phyloP scores from a whole-genome alignment of 257 asterid species.

The Eucommia ulmoides region DNA sequence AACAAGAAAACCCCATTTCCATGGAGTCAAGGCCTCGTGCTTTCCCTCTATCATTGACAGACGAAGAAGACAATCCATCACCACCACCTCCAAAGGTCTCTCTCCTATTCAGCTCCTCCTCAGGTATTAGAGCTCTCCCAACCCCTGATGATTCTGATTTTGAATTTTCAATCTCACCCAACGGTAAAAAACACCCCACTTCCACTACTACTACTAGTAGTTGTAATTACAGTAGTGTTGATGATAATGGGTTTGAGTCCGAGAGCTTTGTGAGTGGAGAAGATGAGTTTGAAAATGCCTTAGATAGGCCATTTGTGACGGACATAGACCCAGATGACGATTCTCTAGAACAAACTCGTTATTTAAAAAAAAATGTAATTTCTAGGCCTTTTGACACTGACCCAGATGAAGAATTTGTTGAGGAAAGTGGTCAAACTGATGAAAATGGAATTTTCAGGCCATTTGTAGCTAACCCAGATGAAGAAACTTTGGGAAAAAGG shows the following conservation, averaged over 20 bases:
- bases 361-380: no score
- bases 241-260: slow-evolving; percentile 38
- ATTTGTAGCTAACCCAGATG: no score
- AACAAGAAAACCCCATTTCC: not conserved
- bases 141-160: slow-evolving; percentile 67
- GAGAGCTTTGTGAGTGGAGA: slow-evolving; percentile 53
- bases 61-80: slow-evolving; percentile 20
- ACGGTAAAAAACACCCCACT: no score
- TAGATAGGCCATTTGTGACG: no score
- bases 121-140: slow-evolving; percentile 94
- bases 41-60: slow-evolving; percentile 56
- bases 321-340: no score
- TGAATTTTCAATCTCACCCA: no score
- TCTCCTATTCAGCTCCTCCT: slow-evolving; percentile 10
- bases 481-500: no score
- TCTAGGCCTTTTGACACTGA: no score
- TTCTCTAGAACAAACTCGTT: no score
- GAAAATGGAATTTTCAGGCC: no score
- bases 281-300: slow-evolving; percentile 27
- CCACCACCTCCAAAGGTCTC: slow-evolving; percentile 30
- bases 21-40: slow-evolving; percentile 47
- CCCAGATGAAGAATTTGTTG: no score
- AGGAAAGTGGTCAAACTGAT: no score
- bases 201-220: slow-evolving; percentile 32
- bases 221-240: not conserved